Percentiles rank a stretch among this genome's conserved stretches.
Conservation (phyloP, 768 basidiomycete species). For the Trametes meyenii region DNA sequence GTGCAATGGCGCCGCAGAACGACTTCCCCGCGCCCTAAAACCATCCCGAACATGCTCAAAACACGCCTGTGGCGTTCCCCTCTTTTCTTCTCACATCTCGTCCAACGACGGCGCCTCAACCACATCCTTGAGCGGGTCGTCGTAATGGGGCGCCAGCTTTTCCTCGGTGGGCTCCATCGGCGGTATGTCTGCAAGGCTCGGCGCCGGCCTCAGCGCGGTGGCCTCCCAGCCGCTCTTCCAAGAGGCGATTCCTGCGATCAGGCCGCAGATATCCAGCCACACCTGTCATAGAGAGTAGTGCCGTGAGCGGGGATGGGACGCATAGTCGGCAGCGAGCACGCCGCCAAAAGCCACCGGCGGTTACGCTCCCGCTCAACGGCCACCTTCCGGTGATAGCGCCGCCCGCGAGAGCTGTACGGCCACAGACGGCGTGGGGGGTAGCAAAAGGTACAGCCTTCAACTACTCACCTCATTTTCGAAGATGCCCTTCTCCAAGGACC, state of each 20-base stretch:
- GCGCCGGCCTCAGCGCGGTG: slow-evolving; percentile 48
- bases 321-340: neutral
- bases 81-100: slow-evolving; percentile 8
- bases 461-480: slow-evolving; percentile 64
- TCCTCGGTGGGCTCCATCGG: slow-evolving; percentile 14
- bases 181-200: slow-evolving; percentile 10
- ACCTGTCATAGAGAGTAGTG: slow-evolving; percentile 31
- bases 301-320: slow-evolving; percentile 31
- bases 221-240: slow-evolving; percentile 76
- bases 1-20: neutral
- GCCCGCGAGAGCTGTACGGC: too few species aligned
- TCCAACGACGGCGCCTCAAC: slow-evolving; percentile 15
- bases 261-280: slow-evolving; percentile 45
- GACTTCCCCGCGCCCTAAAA: neutral
- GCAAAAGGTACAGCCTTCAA: neutral
- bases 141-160: slow-evolving; percentile 16
- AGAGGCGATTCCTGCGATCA: slow-evolving; percentile 57
- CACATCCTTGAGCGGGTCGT: slow-evolving; percentile 19
- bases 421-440: neutral
- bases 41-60: neutral
- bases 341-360: neutral
- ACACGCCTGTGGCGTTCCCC: neutral
- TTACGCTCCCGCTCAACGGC: neutral
- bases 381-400: neutral
- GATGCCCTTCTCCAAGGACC: slow-evolving; percentile 71